Conservation (phyloP, 73 alveolate species). For the Durusdinium trenchii region DNA sequence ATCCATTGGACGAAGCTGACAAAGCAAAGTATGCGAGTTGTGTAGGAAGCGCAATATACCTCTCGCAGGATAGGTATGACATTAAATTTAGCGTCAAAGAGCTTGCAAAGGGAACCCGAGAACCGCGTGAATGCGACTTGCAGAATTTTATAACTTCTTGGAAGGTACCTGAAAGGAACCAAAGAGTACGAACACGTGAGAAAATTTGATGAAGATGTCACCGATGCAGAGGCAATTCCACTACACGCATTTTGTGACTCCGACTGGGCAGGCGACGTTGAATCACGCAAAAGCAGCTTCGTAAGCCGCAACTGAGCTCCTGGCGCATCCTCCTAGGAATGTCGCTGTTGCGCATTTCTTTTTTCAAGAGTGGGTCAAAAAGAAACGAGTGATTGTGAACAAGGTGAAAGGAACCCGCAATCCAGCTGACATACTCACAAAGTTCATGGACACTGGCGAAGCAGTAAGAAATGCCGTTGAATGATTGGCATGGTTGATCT, state of each 20-base stretch:
- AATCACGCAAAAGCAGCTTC: not conserved
- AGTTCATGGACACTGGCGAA: not conserved
- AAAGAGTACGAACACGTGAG: not conserved
- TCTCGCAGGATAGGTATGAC: not conserved
- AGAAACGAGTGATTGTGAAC: not conserved
- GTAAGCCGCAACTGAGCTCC: no score
- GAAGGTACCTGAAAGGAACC: not conserved
- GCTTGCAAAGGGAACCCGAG: not conserved
- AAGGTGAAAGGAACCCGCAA: not conserved
- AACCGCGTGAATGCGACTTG: not conserved
- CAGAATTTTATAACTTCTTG: not conserved
- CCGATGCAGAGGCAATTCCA: not conserved
- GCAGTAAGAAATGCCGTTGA: not conserved
- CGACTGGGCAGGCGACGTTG: conserved; percentile 2
- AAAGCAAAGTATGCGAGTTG: not conserved
- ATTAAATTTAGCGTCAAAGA: not conserved
- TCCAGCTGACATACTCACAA: not conserved
- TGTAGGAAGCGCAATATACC: conserved; percentile 20
- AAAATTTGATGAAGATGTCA: not conserved
- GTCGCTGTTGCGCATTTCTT: not conserved
- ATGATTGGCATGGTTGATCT: not conserved
- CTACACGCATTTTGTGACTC: not conserved
- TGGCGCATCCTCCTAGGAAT: no score
- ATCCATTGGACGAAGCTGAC: not conserved
- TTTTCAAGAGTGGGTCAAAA: not conserved